A percentile compares a stretch with the other conserved stretches of the same genome.
These are phyloP conservation scores for Metschnikowia cubensis DNA, from an alignment of 805 yeast species.

Conservation along the genomic window DNA sequence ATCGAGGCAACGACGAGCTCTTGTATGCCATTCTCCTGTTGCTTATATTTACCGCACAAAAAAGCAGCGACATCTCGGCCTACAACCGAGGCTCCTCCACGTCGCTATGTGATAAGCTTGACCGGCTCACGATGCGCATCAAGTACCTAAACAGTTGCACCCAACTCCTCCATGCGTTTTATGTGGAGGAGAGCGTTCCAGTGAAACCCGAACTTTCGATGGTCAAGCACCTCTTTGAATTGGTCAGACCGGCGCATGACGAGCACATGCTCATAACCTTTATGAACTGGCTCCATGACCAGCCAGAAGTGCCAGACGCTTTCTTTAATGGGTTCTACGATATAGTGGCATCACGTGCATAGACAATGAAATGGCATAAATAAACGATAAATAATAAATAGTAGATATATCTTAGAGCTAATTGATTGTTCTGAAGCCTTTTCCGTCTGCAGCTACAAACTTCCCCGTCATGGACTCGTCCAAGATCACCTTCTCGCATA, in stretches of 20 bases:
- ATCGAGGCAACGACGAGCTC: slow-evolving; percentile 23
- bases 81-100: slow-evolving; percentile 3
- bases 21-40: slow-evolving; percentile 19
- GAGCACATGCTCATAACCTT: slow-evolving; percentile 6
- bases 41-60: slow-evolving; percentile 7
- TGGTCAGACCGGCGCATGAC: slow-evolving; percentile 6
- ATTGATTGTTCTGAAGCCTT: slow-evolving; percentile 3
- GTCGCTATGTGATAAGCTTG: neutral
- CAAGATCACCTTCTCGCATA: slow-evolving; percentile 10
- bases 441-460: slow-evolving; percentile 21
- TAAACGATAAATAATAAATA: neutral
- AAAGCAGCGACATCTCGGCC: slow-evolving; percentile 5
- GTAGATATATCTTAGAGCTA: neutral
- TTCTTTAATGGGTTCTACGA: slow-evolving; percentile 5
- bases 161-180: neutral
- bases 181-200: neutral
- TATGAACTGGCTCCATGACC: slow-evolving; percentile 12
- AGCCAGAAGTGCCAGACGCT: neutral
- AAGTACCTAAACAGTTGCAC: neutral
- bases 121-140: neutral
- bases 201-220: neutral
- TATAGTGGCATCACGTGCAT: neutral
- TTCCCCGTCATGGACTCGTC: slow-evolving; percentile 31
- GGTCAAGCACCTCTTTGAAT: slow-evolving; percentile 6
- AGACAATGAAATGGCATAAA: neutral